Evolutionary conservation across 78 protist species (phyloP).

Genomic region (Dictyostelium intermedium): DNA sequence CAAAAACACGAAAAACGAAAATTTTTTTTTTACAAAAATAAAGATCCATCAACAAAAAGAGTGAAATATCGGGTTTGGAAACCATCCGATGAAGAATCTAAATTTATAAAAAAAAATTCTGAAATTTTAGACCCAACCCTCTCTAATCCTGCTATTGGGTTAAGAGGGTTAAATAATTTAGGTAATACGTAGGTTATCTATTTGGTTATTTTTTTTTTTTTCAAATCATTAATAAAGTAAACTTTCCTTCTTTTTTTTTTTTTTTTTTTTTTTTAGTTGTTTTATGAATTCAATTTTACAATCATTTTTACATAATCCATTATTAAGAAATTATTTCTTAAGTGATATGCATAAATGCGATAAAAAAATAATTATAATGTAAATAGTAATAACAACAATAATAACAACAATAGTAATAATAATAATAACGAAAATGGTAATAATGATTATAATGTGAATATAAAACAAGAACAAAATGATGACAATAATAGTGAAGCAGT

Average conservation of each 20-base stretch:
- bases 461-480: background rate
- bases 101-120: constrained; percentile 4
- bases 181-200: constrained; percentile 80
- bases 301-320: constrained; percentile 79
- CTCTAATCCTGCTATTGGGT: constrained; percentile 33
- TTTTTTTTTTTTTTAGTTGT: constrained; percentile 29
- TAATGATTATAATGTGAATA: background rate
- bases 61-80: constrained; percentile 51
- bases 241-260: background rate
- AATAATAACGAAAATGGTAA: background rate
- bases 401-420: background rate
- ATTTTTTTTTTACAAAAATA: background rate
- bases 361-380: background rate
- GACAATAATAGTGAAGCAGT: background rate
- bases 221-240: no score
- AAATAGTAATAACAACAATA: background rate
- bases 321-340: constrained; percentile 71
- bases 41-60: constrained; percentile 38
- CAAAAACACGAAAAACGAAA: background rate
- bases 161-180: constrained; percentile 88
- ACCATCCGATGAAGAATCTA: constrained; percentile 50
- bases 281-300: constrained; percentile 88
- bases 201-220: background rate
- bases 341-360: constrained; percentile 82
- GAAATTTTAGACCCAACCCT: background rate